phyloP scores from a whole-genome alignment of 73 alveolate species.

The Uronychia binucleata region DNA sequence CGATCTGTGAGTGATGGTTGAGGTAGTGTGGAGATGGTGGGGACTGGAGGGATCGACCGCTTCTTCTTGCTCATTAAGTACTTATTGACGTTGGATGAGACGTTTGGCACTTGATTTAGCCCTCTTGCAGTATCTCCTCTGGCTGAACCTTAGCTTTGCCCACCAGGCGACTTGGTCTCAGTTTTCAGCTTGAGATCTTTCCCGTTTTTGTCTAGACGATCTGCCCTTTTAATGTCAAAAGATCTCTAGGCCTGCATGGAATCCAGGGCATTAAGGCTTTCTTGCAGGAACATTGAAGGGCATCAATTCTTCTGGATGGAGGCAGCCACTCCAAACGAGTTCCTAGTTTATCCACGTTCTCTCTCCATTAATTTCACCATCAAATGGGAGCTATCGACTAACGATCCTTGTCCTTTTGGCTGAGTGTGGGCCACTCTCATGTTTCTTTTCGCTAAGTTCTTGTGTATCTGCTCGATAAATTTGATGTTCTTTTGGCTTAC shows the following conservation, averaged over 20 bases:
- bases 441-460: background rate
- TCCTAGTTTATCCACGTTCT: background rate
- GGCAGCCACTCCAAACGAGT: background rate
- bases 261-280: background rate
- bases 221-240: background rate
- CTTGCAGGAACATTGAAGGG: background rate
- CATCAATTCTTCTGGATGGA: background rate
- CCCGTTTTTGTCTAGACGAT: background rate
- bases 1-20: too few species aligned
- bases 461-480: background rate
- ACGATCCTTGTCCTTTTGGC: background rate
- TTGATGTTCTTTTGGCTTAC: background rate
- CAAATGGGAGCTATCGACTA: background rate
- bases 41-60: too few species aligned
- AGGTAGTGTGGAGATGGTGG: too few species aligned
- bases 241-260: background rate
- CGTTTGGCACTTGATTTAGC: background rate
- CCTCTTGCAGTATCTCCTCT: too few species aligned
- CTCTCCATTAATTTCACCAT: too few species aligned
- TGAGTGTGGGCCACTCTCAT: background rate
- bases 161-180: background rate
- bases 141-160: background rate
- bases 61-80: background rate
- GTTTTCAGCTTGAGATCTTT: background rate
- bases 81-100: background rate